Conservation (phyloP, 2,329 filamentous ascomycete species). For the Aspergillus latus region DNA sequence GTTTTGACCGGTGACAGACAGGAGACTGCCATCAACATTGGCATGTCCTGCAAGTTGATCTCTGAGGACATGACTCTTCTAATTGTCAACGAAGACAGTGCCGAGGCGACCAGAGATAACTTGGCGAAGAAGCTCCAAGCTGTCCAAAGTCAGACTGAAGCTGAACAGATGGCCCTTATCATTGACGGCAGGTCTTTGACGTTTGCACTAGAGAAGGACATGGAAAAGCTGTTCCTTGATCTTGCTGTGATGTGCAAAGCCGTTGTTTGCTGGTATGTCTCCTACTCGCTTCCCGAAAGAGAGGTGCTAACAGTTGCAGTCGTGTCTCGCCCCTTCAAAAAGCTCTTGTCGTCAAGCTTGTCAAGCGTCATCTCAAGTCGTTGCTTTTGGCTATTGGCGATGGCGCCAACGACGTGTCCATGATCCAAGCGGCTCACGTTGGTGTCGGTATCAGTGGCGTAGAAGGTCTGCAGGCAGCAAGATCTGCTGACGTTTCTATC, state of each 20-base stretch:
- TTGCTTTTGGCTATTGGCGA: constrained; percentile 95
- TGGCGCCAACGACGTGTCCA: constrained; percentile 98
- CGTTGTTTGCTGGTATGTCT: constrained; percentile 77
- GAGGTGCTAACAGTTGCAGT: constrained; percentile 45
- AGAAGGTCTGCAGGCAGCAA: constrained; percentile 93
- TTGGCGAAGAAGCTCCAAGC: constrained; percentile 91
- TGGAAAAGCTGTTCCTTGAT: constrained; percentile 91
- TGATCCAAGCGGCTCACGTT: constrained; percentile 98
- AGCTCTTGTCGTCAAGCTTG: constrained; percentile 94
- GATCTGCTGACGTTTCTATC: constrained; percentile 93
- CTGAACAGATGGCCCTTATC: constrained; percentile 83
- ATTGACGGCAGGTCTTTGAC: constrained; percentile 97
- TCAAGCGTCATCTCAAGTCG: constrained; percentile 89
- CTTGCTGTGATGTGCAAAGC: constrained; percentile 95
- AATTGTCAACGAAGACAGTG: constrained; percentile 88
- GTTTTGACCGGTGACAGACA: constrained; percentile 96
- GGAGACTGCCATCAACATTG: constrained; percentile 99
- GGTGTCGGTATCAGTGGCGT: constrained; percentile 96
- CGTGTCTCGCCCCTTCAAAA: constrained; percentile 97
- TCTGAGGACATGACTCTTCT: constrained; percentile 98
- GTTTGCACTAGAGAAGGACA: constrained; percentile 85
- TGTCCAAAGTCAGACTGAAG: constrained; percentile 72
- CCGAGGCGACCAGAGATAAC: constrained; percentile 78
- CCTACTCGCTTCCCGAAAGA: not conserved
- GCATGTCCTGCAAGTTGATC: constrained; percentile 98